phyloP scores from a whole-genome alignment of 2,329 filamentous ascomycete genomes.

The Zymoseptoria brevis region DNA sequence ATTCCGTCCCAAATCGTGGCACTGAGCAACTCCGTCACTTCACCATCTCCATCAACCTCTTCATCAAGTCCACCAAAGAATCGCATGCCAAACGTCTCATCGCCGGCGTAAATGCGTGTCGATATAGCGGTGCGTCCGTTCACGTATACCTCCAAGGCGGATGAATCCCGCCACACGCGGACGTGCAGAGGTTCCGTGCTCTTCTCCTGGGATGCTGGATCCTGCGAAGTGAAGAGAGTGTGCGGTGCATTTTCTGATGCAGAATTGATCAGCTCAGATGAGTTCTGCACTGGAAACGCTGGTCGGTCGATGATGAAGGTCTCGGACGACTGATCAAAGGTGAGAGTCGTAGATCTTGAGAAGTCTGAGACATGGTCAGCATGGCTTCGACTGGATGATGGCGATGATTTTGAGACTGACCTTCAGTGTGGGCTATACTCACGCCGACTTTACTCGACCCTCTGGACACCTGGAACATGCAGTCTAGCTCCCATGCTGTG shows the following conservation, averaged over 20 bases:
- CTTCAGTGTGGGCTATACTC: conserved; percentile 6
- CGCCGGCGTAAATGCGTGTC: conserved; percentile 27
- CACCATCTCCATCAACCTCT: conserved; percentile 1
- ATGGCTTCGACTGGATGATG: neutral
- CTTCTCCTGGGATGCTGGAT: conserved; percentile 4
- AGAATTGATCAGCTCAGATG: conserved; percentile 29
- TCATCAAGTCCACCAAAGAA: conserved; percentile 18
- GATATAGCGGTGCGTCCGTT: conserved; percentile 38
- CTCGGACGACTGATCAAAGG: conserved; percentile 34
- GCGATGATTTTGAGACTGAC: neutral
- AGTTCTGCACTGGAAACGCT: conserved; percentile 24
- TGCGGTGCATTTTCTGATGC: conserved; percentile 33
- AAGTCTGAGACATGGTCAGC: conserved; percentile 18
- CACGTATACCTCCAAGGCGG: conserved; percentile 41
- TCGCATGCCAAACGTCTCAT: conserved; percentile 18
- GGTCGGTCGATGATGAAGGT: conserved; percentile 36
- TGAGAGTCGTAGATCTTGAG: conserved; percentile 31
- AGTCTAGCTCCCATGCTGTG: conserved; percentile 19
- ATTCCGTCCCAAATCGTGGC: conserved; percentile 21
- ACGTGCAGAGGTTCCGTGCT: conserved; percentile 31
- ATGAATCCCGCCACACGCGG: conserved; percentile 36
- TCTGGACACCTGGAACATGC: conserved; percentile 17
- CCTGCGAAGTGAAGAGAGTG: conserved; percentile 37
- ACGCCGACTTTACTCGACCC: conserved; percentile 16
- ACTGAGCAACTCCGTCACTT: conserved; percentile 11